Base-by-base conservation (phyloP, 805 yeast genomes). In the Brettanomyces custersianus region DNA sequence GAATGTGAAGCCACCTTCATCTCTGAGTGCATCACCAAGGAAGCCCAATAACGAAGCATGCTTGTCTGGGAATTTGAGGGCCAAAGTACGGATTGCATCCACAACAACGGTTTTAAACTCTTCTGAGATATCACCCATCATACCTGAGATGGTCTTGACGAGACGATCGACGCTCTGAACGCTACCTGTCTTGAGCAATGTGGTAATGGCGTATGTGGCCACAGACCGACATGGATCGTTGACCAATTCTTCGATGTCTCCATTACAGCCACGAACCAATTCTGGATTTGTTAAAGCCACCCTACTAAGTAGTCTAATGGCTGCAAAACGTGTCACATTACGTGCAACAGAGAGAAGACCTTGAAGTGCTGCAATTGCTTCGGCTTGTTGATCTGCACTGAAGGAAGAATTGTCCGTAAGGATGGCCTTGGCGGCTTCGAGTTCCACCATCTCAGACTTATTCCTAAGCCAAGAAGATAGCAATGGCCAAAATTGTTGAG, bases 121-220 rank as follows among this genome's bases (percentile, higher is more conserved):
- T 59, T 92, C 98, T 22, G 95, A 76, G 44, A 92, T 90, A 47
- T 90, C 96, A 55, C 75, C 84, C 81, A 90, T 84, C 56, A 88
- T 81, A 25, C 80, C 79, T 22, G 92, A 70, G 63, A 92, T 86
- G 37, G 87, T 88, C 43, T 79, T 70, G 60, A 92, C 85, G 48
- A 92, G 72, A 51, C 95, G 73, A 57, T 90, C 95, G 38, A 92
- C 95, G 47, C 75, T 74, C 41, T 84, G 86, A 42, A 85, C 80
- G 45, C 88, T 87, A 55, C 96, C 95, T 2, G 97, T 90, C 64
- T 90, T 92, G 59, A 92, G 74, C 53, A 92, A 68, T 2, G 97
- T 90, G 23, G 97, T 92, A 56, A 92, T 92, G 20, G 98, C 96
- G 60, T 86, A 90, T 12, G 98, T 92, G 11, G 97, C 90, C 45